Evolutionary conservation across 805 yeast species (phyloP).

Genomic region (Yarrowia deformans): DNA sequence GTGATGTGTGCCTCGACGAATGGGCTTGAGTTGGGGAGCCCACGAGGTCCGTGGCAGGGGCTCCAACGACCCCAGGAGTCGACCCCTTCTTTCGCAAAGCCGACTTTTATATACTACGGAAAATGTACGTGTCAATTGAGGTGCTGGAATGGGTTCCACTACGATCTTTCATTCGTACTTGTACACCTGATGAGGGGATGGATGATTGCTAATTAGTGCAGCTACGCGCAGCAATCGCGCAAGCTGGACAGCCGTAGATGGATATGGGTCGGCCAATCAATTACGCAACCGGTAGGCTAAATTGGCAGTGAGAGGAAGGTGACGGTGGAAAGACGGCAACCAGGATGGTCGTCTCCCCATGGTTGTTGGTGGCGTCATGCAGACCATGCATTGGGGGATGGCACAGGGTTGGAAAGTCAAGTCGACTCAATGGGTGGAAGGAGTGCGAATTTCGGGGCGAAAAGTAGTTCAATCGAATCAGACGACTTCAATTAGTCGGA

Average conservation of each 20-base stretch:
- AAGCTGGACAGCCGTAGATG: too few species aligned
- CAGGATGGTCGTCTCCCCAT: too few species aligned
- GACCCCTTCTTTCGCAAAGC: not conserved
- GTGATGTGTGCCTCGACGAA: not conserved
- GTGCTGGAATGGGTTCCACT: too few species aligned
- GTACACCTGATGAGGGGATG: not conserved
- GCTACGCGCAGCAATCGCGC: conserved; percentile 3
- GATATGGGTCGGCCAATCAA: conserved; percentile 5
- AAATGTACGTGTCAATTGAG: not conserved
- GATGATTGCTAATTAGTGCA: conserved; percentile 6
- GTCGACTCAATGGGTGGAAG: not conserved
- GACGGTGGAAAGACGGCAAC: too few species aligned
- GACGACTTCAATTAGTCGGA: not conserved
- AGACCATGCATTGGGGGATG: conserved; percentile 23
- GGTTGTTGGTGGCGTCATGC: conserved; percentile 31
- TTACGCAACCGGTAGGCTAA: not conserved
- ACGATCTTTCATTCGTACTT: too few species aligned
- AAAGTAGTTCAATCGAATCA: not conserved
- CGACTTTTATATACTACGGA: not conserved
- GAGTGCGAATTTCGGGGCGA: too few species aligned
- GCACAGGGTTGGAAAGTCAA: not conserved
- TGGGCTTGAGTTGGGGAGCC: not conserved
- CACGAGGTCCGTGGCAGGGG: conserved; percentile 7
- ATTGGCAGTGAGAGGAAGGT: conserved; percentile 2
- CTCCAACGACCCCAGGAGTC: not conserved